These are phyloP conservation scores for Linnemannia schmuckeri DNA, from an alignment of 192 early-diverging fungal genomes.

Conservation along the genomic window DNA sequence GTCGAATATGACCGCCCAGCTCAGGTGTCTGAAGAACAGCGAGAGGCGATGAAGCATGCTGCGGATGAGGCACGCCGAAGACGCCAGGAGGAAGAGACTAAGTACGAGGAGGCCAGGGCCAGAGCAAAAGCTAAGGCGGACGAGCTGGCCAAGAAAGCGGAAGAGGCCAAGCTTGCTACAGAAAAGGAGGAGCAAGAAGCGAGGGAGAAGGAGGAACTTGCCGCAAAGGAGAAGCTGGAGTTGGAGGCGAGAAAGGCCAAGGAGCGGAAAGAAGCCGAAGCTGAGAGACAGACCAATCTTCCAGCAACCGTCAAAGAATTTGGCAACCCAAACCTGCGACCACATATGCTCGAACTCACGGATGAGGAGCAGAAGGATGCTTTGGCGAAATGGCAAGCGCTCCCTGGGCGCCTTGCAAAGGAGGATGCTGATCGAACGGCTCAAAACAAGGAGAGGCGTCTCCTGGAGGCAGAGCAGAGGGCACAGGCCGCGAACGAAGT, in stretches of 20 bases:
- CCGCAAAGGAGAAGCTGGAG: neutral
- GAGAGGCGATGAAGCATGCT: slow-evolving; percentile 38
- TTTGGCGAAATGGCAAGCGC: slow-evolving; percentile 20
- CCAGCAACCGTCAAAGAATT: slow-evolving; percentile 15
- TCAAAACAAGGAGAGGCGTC: slow-evolving; percentile 5
- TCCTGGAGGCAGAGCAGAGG: slow-evolving; percentile 5
- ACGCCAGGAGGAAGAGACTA: slow-evolving; percentile 37
- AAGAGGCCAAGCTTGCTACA: slow-evolving; percentile 30
- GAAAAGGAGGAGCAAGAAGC: slow-evolving; percentile 26
- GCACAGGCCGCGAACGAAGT: neutral
- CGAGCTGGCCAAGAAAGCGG: slow-evolving; percentile 22
- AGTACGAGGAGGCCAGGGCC: slow-evolving; percentile 29
- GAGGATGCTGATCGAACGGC: slow-evolving; percentile 22
- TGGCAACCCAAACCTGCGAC: slow-evolving; percentile 7
- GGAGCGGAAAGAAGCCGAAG: neutral
- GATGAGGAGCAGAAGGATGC: slow-evolving; percentile 22
- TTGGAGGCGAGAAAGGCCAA: neutral
- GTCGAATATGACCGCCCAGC: slow-evolving; percentile 21
- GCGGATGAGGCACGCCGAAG: slow-evolving; percentile 48
- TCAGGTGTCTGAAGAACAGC: slow-evolving; percentile 40
- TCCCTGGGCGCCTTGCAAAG: slow-evolving; percentile 25
- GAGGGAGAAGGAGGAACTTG: slow-evolving; percentile 22
- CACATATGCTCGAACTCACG: neutral
- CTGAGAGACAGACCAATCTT: neutral
- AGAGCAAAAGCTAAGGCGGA: slow-evolving; percentile 40